Conservation (phyloP, 148 eudicot species). For the Arbutus unedo region DNA sequence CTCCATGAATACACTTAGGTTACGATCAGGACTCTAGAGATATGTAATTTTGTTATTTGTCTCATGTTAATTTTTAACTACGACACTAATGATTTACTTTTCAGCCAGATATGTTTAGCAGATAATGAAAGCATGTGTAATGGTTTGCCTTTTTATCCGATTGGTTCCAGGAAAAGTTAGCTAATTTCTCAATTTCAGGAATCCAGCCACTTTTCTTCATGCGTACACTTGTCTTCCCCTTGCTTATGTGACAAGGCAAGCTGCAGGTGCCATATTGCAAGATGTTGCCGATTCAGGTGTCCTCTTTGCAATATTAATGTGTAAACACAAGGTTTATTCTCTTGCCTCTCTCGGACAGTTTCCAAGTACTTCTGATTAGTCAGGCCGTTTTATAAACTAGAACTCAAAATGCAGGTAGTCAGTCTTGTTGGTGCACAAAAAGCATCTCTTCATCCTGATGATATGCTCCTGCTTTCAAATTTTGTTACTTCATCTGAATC, state of each 20-base stretch:
- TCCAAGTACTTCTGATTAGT: not conserved
- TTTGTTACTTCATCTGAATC: slow-evolving; percentile 94
- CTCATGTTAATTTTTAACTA: not conserved
- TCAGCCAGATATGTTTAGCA: not conserved
- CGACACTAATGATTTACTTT: not conserved
- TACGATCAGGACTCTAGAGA: not conserved
- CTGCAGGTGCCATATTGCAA: slow-evolving; percentile 88
- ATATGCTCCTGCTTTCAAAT: slow-evolving; percentile 87
- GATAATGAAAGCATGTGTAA: not conserved
- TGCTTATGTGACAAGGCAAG: slow-evolving; percentile 92
- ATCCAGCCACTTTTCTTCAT: slow-evolving; percentile 97
- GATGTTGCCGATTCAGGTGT: slow-evolving; percentile 97
- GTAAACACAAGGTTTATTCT: slow-evolving; percentile 72
- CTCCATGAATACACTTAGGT: not conserved
- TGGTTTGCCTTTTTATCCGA: not conserved
- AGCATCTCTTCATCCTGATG: slow-evolving; percentile 96
- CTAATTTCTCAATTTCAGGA: slow-evolving; percentile 45
- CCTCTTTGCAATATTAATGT: slow-evolving; percentile 90
- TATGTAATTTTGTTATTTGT: not conserved
- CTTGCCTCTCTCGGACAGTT: not conserved
- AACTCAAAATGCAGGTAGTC: slow-evolving; percentile 64
- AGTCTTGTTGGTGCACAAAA: slow-evolving; percentile 95
- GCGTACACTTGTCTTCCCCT: slow-evolving; percentile 98
- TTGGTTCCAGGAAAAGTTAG: not conserved
- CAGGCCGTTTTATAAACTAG: slow-evolving; percentile 19